Evolutionary conservation across 208 protist genomes (phyloP).

Genomic region (Endotrypanum monterogeii): DNA sequence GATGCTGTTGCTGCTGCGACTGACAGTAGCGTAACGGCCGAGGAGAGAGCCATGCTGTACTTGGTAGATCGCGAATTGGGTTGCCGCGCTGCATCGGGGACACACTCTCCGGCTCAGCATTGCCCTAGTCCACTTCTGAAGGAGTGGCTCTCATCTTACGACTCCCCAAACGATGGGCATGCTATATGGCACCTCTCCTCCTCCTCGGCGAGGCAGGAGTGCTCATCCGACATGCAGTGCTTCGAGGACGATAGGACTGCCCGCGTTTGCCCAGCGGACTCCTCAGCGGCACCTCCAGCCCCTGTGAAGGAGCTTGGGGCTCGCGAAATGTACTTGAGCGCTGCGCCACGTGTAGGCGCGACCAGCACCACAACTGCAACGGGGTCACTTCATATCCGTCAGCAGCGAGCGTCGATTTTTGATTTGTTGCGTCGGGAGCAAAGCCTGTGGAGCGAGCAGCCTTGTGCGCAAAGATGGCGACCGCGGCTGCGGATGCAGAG

Average conservation of each 20-base stretch:
- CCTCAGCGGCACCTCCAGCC: not conserved
- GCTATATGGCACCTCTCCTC: not conserved
- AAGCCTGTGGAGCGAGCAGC: not conserved
- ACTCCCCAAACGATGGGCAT: not conserved
- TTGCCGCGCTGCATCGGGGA: not conserved
- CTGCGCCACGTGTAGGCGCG: not conserved
- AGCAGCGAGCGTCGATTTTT: constrained; percentile 29
- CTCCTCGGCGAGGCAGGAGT: not conserved
- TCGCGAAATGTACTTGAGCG: not conserved
- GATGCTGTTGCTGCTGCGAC: not conserved
- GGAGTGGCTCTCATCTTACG: too few relatives aligned
- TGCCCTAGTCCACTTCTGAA: not conserved
- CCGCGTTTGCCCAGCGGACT: not conserved
- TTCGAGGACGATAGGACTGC: constrained; percentile 16
- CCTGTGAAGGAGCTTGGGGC: too few relatives aligned
- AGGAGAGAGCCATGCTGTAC: constrained; percentile 29
- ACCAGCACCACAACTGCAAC: not conserved
- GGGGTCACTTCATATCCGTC: constrained; percentile 11
- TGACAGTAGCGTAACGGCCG: constrained; percentile 4
- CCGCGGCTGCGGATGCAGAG: constrained; percentile 2
- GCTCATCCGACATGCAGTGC: constrained; percentile 3
- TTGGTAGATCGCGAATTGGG: constrained; percentile 29
- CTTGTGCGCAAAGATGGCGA: not conserved
- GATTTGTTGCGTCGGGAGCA: constrained; percentile 15
- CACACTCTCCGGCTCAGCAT: not conserved